Evolutionary conservation across 768 basidiomycete genomes (phyloP).

Genomic region (Suillus weaverae): DNA sequence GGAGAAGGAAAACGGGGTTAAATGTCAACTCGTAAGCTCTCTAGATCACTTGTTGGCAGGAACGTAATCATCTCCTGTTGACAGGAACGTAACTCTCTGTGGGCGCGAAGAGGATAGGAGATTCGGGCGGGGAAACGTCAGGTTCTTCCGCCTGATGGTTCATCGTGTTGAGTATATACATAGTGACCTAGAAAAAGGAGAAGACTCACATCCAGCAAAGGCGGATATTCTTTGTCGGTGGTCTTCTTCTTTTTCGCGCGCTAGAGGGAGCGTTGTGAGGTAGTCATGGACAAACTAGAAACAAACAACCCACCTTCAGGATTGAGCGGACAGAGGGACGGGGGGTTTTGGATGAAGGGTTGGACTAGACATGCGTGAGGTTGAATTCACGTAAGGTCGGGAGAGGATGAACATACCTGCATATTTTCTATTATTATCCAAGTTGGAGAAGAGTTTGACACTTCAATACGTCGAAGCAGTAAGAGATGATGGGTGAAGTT

Average conservation of each 20-base stretch:
- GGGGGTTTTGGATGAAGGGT: background rate
- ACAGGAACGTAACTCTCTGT: background rate
- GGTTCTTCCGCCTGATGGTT: background rate
- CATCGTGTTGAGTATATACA: background rate
- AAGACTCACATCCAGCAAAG: background rate
- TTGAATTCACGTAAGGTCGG: background rate
- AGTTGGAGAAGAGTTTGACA: background rate
- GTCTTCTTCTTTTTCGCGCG: background rate
- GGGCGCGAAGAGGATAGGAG: background rate
- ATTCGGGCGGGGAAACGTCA: background rate
- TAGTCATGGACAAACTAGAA: background rate
- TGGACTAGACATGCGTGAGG: background rate
- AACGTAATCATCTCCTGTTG: background rate
- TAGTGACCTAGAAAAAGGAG: background rate
- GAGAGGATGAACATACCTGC: background rate
- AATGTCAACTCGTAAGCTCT: background rate
- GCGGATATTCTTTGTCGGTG: background rate
- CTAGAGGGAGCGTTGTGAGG: background rate
- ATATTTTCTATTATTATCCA: background rate
- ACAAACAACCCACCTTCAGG: background rate
- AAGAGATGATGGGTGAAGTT: background rate
- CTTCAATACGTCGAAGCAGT: background rate
- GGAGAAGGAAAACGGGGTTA: background rate
- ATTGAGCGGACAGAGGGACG: background rate
- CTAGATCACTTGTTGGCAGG: background rate